Conservation (phyloP, 345 rosid species). For the Pseudoturritis turrita region DNA sequence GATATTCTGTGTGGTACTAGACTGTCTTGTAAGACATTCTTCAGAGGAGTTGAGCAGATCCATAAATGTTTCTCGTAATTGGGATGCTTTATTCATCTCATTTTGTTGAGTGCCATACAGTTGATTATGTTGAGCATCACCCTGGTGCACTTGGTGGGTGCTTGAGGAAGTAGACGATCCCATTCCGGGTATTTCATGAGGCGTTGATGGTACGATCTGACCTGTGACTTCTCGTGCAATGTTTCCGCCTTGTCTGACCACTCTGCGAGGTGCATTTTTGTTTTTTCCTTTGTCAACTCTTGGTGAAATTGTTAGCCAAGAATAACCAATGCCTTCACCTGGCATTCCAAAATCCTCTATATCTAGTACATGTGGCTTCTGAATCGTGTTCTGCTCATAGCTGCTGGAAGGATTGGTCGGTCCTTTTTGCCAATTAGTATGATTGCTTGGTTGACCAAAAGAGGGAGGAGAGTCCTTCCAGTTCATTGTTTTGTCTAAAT, state of each 20-base stretch:
- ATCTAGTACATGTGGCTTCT: conserved; percentile 31
- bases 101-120: conserved; percentile 23
- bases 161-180: conserved; percentile 19
- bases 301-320: conserved; percentile 43
- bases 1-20: conserved; percentile 21
- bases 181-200: conserved; percentile 21
- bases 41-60: conserved; percentile 30
- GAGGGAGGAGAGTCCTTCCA: conserved; percentile 32
- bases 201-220: conserved; percentile 20
- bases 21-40: conserved; percentile 26
- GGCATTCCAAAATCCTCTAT: conserved; percentile 35
- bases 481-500: conserved; percentile 24
- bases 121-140: conserved; percentile 28
- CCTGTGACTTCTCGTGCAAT: conserved; percentile 9
- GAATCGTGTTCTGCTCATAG: conserved; percentile 25
- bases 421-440: conserved; percentile 21
- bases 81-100: conserved; percentile 32
- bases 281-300: conserved; percentile 30
- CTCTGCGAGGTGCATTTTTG: conserved; percentile 21
- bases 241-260: conserved; percentile 24
- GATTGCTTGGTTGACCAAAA: conserved; percentile 34
- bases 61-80: conserved; percentile 15
- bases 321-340: conserved; percentile 44
- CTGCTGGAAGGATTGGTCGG: conserved; percentile 27
- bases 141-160: conserved; percentile 26